These are phyloP conservation scores for Pelomyxa schiedti DNA, from an alignment of 78 protist species.

Conservation along the genomic window DNA sequence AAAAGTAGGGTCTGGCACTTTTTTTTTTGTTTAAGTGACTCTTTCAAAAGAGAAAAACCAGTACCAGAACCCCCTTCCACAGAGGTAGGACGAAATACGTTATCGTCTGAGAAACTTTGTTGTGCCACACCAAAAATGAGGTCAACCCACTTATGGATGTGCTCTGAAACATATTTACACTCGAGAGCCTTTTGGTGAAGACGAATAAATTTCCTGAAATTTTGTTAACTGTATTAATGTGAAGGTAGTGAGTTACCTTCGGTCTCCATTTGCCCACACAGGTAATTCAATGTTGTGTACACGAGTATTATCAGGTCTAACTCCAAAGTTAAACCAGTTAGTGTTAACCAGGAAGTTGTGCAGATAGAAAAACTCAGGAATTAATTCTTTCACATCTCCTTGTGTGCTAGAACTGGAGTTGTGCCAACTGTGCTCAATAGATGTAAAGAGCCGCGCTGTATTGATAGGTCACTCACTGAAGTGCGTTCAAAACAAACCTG, in stretches of 20 bases:
- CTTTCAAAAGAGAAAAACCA: no score
- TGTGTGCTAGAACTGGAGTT: conserved; percentile 11
- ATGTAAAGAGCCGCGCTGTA: not conserved
- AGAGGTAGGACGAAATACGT: conserved; percentile 27
- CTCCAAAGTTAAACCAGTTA: conserved; percentile 52
- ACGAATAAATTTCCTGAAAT: conserved; percentile 46
- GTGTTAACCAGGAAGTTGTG: conserved; percentile 55
- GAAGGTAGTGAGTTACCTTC: no score
- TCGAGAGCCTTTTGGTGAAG: conserved; percentile 64
- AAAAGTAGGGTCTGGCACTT: no score
- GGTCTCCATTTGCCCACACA: conserved; percentile 64
- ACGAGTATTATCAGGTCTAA: conserved; percentile 23
- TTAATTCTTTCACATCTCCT: conserved; percentile 84
- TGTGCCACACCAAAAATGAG: conserved; percentile 84
- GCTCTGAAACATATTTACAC: conserved; percentile 54
- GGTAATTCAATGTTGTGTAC: conserved; percentile 62
- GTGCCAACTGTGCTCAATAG: not conserved
- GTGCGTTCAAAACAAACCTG: no score
- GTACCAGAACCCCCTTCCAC: no score
- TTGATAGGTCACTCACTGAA: no score
- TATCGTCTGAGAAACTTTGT: conserved; percentile 49
- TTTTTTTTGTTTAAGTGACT: no score
- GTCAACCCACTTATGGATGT: conserved; percentile 91
- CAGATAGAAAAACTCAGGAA: conserved; percentile 81
- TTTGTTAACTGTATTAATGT: no score